Conservation (phyloP, 148 eudicot genomes). For the Cornus kousa region DNA sequence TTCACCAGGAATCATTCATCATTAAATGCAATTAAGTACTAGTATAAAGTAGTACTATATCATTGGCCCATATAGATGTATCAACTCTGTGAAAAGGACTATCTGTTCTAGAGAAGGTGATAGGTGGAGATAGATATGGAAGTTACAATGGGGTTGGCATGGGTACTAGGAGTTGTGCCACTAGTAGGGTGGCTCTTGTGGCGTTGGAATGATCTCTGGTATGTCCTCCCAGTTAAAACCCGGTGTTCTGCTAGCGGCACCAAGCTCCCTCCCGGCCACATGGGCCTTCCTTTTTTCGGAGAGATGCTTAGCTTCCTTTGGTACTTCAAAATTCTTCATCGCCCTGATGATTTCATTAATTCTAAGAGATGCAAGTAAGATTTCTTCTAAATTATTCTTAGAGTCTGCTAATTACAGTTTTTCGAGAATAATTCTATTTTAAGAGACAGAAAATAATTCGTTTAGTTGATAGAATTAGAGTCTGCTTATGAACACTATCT, state of each 20-base stretch:
- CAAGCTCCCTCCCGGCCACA: conserved; percentile 35
- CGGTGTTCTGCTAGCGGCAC: conserved; percentile 4
- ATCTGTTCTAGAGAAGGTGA: background rate
- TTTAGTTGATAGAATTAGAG: too few species aligned
- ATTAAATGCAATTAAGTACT: too few species aligned
- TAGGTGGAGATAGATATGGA: background rate
- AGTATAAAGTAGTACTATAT: too few species aligned
- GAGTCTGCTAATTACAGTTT: too few species aligned
- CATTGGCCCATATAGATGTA: too few species aligned
- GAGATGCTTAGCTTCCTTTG: conserved; percentile 33
- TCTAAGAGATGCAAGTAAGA: conserved; percentile 32
- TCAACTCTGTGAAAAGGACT: background rate
- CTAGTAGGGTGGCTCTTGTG: background rate
- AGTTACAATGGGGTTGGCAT: background rate
- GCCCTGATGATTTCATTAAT: conserved; percentile 42
- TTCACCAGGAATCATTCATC: too few species aligned
- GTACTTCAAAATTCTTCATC: conserved; percentile 33
- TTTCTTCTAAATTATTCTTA: background rate
- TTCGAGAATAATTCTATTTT: too few species aligned
- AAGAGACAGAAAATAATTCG: too few species aligned
- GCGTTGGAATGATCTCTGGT: conserved; percentile 6
- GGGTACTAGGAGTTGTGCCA: background rate
- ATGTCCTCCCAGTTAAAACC: background rate
- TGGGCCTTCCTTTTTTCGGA: conserved; percentile 34
- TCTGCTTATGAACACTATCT: too few species aligned